These are phyloP conservation scores for Tetraselmis striata DNA, from an alignment of 139 green algal genomes.

Conservation along the genomic window DNA sequence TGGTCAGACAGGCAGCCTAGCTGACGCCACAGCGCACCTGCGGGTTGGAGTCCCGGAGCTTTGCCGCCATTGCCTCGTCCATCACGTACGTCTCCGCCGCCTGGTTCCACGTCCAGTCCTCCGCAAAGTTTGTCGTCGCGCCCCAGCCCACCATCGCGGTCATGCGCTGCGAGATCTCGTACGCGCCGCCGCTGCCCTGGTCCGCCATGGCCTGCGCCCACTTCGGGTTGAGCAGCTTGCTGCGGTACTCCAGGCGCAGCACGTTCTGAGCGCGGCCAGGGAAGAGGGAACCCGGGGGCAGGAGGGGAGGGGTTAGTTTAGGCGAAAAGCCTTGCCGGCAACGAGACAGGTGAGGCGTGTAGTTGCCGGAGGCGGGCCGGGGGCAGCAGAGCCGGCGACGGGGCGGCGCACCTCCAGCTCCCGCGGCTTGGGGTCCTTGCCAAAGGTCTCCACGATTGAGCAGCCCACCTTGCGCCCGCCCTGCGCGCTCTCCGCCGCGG, in stretches of 20 bases:
- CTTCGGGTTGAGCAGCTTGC: constrained; percentile 94
- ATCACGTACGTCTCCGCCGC: constrained; percentile 85
- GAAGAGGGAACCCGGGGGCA: not conserved
- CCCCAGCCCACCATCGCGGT: constrained; percentile 93
- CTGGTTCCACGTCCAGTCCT: constrained; percentile 91
- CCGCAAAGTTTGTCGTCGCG: constrained; percentile 78
- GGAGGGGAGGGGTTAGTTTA: not conserved
- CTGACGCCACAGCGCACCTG: too few species aligned
- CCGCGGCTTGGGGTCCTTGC: constrained; percentile 50
- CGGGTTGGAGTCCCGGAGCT: constrained; percentile 68
- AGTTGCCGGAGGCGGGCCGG: not conserved
- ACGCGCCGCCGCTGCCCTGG: constrained; percentile 88
- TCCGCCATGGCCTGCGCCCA: constrained; percentile 86
- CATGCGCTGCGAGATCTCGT: constrained; percentile 90
- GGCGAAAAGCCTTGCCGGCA: not conserved
- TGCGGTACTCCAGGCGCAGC: constrained; percentile 90
- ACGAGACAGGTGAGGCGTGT: not conserved
- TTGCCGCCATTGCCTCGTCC: constrained; percentile 75
- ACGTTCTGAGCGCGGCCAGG: constrained; percentile 43
- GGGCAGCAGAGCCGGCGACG: not conserved
- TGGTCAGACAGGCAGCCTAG: too few species aligned
- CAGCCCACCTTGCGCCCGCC: constrained; percentile 46
- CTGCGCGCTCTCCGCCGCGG: constrained; percentile 66
- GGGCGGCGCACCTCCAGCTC: constrained; percentile 63
- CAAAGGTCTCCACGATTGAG: constrained; percentile 82